A percentile compares a stretch with the other conserved stretches of the same genome.
Evolutionary conservation across 2,329 filamentous ascomycete species (phyloP).

Genomic region (Zasmidium citrigriseum): DNA sequence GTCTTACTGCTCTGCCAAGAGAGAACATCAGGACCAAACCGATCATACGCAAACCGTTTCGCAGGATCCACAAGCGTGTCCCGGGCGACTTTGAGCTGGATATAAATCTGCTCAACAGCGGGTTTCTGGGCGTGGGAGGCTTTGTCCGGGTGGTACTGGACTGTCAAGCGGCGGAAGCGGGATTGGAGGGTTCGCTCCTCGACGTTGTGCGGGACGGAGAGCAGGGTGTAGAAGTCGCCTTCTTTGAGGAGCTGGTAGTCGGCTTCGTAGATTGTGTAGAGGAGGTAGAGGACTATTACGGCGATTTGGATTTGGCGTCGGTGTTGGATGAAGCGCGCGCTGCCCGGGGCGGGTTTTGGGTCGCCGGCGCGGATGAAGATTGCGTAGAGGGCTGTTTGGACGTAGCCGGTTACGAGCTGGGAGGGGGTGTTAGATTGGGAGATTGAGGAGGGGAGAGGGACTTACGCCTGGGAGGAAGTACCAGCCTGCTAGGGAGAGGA

Average conservation of each 20-base stretch:
- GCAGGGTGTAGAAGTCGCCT: slow-evolving; percentile 76
- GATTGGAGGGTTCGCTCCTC: slow-evolving; percentile 78
- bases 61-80: slow-evolving; percentile 79
- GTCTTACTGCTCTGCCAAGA: slow-evolving; percentile 67
- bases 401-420: slow-evolving; percentile 74
- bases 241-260: slow-evolving; percentile 73
- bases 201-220: slow-evolving; percentile 69
- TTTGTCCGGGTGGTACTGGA: slow-evolving; percentile 83
- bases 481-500: slow-evolving; percentile 62
- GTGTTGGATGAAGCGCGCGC: slow-evolving; percentile 69
- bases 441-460: neutral
- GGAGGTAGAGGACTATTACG: slow-evolving; percentile 80
- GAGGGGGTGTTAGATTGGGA: neutral
- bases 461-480: slow-evolving; percentile 62
- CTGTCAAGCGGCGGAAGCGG: slow-evolving; percentile 74
- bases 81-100: slow-evolving; percentile 78
- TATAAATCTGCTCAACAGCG: slow-evolving; percentile 62
- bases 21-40: slow-evolving; percentile 74
- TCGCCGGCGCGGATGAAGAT: slow-evolving; percentile 88
- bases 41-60: slow-evolving; percentile 83
- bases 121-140: slow-evolving; percentile 45
- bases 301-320: slow-evolving; percentile 79
- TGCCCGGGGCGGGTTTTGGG: slow-evolving; percentile 69
- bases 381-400: slow-evolving; percentile 82
- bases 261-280: slow-evolving; percentile 91